Percentiles rank a stretch among this genome's conserved stretches.
These are phyloP conservation scores for Aspergillus phoenicis DNA, from an alignment of 2,329 filamentous ascomycete species.

Conservation along the genomic window DNA sequence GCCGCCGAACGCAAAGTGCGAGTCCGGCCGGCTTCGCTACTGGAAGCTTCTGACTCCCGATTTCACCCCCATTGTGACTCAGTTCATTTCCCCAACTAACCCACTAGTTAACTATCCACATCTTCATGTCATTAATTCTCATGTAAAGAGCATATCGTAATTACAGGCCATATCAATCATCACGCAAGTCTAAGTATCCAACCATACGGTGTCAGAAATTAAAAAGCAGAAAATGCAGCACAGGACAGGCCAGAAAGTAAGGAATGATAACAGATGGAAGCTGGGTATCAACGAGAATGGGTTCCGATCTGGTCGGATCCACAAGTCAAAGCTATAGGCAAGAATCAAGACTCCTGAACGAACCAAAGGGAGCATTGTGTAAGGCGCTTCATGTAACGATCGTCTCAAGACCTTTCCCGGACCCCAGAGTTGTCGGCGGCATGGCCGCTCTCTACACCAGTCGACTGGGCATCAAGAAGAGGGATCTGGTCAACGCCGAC, in stretches of 20 bases:
- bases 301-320: neutral
- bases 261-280: neutral
- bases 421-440: conserved; percentile 15
- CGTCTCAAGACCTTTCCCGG: conserved; percentile 30
- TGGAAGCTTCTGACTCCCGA: neutral
- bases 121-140: neutral
- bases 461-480: conserved; percentile 38
- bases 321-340: neutral
- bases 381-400: neutral
- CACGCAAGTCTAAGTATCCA: neutral
- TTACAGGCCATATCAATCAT: neutral
- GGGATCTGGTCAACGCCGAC: conserved; percentile 39
- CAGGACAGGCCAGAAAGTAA: neutral
- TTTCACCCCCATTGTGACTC: neutral
- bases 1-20: conserved; percentile 2
- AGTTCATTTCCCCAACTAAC: neutral
- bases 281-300: conserved; percentile 1
- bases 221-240: neutral
- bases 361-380: neutral
- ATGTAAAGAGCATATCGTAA: neutral
- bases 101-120: neutral
- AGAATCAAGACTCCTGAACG: neutral
- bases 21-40: conserved; percentile 2
- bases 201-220: neutral
- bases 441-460: conserved; percentile 24